Conservation (phyloP, 768 basidiomycete genomes). For the Boletus reticuloceps region DNA sequence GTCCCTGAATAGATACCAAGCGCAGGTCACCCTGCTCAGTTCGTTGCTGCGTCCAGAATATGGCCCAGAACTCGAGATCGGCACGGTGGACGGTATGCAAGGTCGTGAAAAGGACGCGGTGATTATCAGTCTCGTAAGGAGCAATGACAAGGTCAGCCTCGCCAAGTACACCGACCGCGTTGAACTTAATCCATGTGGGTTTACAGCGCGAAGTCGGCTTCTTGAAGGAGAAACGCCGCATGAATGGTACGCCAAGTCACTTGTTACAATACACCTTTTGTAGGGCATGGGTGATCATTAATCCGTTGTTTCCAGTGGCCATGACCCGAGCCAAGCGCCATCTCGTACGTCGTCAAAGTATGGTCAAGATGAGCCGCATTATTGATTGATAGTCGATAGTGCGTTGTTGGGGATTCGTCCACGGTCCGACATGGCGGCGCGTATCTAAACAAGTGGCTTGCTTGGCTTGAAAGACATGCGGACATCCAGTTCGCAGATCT, state of each 20-base stretch:
- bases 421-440: slow-evolving; percentile 82
- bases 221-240: slow-evolving; percentile 83
- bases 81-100: slow-evolving; percentile 96
- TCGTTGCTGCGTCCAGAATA: slow-evolving; percentile 71
- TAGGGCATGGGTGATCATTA: not conserved
- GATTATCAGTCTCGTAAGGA: slow-evolving; percentile 88
- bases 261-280: not conserved
- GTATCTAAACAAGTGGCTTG: slow-evolving; percentile 88
- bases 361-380: not conserved
- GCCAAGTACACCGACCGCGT: slow-evolving; percentile 1
- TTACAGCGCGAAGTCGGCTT: slow-evolving; percentile 87
- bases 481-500: slow-evolving; percentile 83
- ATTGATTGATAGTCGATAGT: slow-evolving; percentile 42
- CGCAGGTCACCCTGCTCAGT: slow-evolving; percentile 85
- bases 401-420: slow-evolving; percentile 90
- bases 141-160: slow-evolving; percentile 68
- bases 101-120: slow-evolving; percentile 95
- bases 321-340: slow-evolving; percentile 92
- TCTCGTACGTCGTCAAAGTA: slow-evolving; percentile 52
- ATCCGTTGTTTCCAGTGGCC: slow-evolving; percentile 49
- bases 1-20: slow-evolving; percentile 65
- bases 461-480: slow-evolving; percentile 86
- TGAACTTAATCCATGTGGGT: not conserved
- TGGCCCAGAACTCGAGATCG: slow-evolving; percentile 77
- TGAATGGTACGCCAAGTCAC: slow-evolving; percentile 62